Base-by-base conservation (phyloP, 2,329 filamentous ascomycete species). In the Cadophora sp. region DNA sequence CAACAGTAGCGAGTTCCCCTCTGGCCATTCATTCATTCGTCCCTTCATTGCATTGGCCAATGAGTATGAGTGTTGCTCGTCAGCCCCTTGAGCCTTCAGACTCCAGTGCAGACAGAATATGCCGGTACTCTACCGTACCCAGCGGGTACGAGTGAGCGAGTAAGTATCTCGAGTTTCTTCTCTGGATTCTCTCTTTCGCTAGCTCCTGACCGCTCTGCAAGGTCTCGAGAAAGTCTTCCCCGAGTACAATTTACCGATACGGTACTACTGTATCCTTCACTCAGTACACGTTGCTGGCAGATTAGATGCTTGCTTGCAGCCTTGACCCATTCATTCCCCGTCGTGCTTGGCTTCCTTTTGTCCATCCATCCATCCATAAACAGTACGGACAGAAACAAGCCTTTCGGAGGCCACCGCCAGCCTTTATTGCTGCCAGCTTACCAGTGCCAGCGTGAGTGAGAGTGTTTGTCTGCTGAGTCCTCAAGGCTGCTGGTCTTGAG, bases 341-440 rank as follows among this genome's bases (percentile, higher is more conserved):
- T 45, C 2, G 5, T 8, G 7, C 13, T 14, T 56, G 13, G 4
- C 53, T 50, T 36, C 45, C 59, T 22, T 62, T 62, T 27, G 20
- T 51, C 27, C 45, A 62, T 27, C n/a, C n/a, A 30, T 30, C n/a
- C n/a, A n/a, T n/a, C n/a, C n/a, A n/a, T n/a, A n/a, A n/a, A n/a
- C n/a, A n/a, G 27, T 30, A 30, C 27, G 27, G 4, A 30, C 27
- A 30, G 3, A 30, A 30, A 59, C 18, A 53, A 20, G 50, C 41
- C 13, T 22, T 27, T 56, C 70, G 70, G 68, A 66, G 62, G n/a
- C 67, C 58, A 50, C 70, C 69, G 69, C 56, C 27, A 41, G 33
- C 18, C 36, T 55, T 55, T 67, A 65, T 70, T 67, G 60, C 48
- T 60, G 24, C 9, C 59, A 56, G n/a, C 6, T 48, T 22, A n/a